Percentiles rank a stretch among this genome's conserved stretches.
Evolutionary conservation across 1,139 yeast species (phyloP).

Genomic region (Spathaspora sp.): DNA sequence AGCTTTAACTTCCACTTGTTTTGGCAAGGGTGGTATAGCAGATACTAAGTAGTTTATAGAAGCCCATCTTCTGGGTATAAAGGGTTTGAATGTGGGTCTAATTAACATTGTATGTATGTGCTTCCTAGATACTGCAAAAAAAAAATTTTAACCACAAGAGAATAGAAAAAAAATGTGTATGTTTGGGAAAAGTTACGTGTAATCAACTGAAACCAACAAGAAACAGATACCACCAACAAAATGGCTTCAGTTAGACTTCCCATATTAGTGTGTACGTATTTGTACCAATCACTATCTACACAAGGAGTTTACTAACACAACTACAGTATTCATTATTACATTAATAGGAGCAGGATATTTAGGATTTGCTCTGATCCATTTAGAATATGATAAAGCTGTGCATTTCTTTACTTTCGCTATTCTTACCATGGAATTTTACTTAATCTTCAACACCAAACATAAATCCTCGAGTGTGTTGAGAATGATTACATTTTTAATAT

Average conservation of each 20-base stretch:
- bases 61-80: not conserved
- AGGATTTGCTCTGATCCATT: conserved; percentile 51
- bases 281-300: not conserved
- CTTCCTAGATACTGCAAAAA: not conserved
- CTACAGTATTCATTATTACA: conserved; percentile 28
- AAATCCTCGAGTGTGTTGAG: conserved; percentile 37
- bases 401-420: conserved; percentile 52
- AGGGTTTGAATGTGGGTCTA: not conserved
- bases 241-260: conserved; percentile 24
- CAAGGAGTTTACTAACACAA: conserved; percentile 7
- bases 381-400: conserved; percentile 52
- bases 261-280: conserved; percentile 27
- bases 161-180: not conserved
- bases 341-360: conserved; percentile 38
- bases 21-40: conserved; percentile 1
- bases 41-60: conserved; percentile 4
- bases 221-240: not conserved
- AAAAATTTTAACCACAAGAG: not conserved
- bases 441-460: conserved; percentile 45
- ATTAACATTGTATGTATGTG: not conserved
- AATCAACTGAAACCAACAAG: not conserved
- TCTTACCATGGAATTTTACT: conserved; percentile 54
- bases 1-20: not conserved
- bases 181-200: not conserved
- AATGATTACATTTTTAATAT: conserved; percentile 41